Evolutionary conservation across 257 asterid genomes (phyloP).

Genomic region (Penstemon barbatus): DNA sequence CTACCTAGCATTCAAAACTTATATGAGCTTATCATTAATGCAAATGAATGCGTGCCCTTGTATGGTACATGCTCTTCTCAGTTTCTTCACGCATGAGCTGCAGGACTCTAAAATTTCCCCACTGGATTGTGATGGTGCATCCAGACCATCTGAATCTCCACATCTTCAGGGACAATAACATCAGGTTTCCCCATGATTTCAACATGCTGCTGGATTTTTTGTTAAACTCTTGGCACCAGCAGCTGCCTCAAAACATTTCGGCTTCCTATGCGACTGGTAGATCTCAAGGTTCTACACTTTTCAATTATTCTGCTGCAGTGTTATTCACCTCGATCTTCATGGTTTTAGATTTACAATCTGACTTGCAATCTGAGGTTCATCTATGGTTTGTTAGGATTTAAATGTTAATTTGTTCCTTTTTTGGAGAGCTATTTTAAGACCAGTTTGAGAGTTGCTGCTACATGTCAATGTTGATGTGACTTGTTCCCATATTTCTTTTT

Average conservation of each 20-base stretch:
- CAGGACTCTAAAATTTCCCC: conserved; percentile 42
- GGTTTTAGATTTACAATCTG: not conserved
- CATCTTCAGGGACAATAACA: conserved; percentile 31
- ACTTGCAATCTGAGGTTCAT: not conserved
- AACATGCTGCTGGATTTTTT: conserved; percentile 26
- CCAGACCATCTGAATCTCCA: conserved; percentile 38
- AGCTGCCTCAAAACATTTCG: not conserved
- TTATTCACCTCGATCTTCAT: not conserved
- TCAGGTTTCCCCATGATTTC: conserved; percentile 25
- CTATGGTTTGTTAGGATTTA: not conserved
- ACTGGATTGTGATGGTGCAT: conserved; percentile 32
- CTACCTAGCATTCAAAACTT: too few relatives aligned
- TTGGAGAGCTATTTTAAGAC: too few relatives aligned
- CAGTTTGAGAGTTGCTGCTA: too few relatives aligned
- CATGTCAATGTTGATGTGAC: too few relatives aligned
- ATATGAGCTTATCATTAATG: too few relatives aligned
- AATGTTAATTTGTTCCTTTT: not conserved
- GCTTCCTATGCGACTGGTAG: not conserved
- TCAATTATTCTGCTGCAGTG: not conserved
- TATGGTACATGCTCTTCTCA: conserved; percentile 2
- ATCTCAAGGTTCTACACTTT: not conserved
- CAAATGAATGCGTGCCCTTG: too few relatives aligned
- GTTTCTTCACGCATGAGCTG: conserved; percentile 10
- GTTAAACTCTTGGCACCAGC: not conserved
- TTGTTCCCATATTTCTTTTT: not conserved